Conservation (phyloP, 2,329 filamentous ascomycete species). For the Emergomyces orientalis region DNA sequence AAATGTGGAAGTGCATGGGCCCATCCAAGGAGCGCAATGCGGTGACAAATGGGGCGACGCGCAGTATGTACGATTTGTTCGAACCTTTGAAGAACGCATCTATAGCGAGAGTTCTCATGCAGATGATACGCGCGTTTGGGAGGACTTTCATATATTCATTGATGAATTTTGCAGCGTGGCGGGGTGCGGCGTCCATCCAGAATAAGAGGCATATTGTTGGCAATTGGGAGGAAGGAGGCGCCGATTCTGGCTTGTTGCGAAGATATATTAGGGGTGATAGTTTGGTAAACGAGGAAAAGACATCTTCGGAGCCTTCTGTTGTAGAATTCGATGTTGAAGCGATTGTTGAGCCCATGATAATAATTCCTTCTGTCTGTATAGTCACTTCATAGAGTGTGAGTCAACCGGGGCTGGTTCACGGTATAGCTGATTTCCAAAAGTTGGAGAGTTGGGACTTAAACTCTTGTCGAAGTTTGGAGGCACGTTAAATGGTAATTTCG, state of each 20-base stretch:
- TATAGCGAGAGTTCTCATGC: conserved; percentile 29
- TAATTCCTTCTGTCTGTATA: background rate
- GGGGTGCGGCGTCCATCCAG: conserved; percentile 41
- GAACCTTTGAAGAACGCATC: conserved; percentile 24
- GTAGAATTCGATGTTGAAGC: background rate
- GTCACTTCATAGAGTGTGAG: background rate
- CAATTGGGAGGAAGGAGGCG: background rate
- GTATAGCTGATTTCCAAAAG: too few relatives aligned
- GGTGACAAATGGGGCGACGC: conserved; percentile 29
- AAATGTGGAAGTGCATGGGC: conserved; percentile 38
- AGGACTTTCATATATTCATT: conserved; percentile 35
- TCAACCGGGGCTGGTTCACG: background rate
- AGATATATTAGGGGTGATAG: conserved; percentile 34
- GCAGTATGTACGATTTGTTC: conserved; percentile 19
- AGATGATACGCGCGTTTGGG: conserved; percentile 36
- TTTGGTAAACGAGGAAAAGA: conserved; percentile 23
- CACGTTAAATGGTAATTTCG: too few relatives aligned
- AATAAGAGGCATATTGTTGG: conserved; percentile 38
- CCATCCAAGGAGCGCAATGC: conserved; percentile 23
- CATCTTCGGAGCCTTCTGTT: background rate
- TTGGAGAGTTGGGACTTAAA: too few relatives aligned
- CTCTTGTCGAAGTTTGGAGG: too few relatives aligned
- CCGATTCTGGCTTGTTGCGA: conserved; percentile 19
- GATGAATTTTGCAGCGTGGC: conserved; percentile 42
- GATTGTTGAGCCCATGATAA: background rate